A percentile compares a stretch with the other conserved stretches of the same genome.
These are phyloP conservation scores for Agaricus sinodeliciosus DNA, from an alignment of 768 basidiomycete genomes.

Conservation along the genomic window DNA sequence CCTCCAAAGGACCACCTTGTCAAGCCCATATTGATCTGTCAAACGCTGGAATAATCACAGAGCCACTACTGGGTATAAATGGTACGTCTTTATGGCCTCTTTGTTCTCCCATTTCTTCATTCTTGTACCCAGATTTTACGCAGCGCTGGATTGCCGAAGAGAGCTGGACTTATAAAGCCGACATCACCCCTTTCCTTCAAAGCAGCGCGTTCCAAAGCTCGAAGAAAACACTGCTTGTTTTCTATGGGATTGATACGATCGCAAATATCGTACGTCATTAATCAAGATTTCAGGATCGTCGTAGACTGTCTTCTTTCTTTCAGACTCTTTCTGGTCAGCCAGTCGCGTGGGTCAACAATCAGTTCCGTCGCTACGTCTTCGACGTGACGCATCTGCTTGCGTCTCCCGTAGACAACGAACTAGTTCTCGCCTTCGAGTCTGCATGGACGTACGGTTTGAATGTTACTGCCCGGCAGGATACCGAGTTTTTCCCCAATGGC, in stretches of 20 bases:
- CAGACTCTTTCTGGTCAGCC: constrained; percentile 46
- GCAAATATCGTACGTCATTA: constrained; percentile 40
- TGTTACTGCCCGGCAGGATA: constrained; percentile 41
- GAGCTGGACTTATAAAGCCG: constrained; percentile 55
- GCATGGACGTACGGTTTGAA: constrained; percentile 49
- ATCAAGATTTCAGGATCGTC: not conserved
- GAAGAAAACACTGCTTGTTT: constrained; percentile 37
- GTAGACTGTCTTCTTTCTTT: not conserved
- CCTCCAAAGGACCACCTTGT: constrained; percentile 39
- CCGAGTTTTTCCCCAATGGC: constrained; percentile 34
- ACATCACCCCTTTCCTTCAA: constrained; percentile 36
- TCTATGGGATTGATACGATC: constrained; percentile 52
- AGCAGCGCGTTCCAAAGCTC: constrained; percentile 14
- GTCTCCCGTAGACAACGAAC: constrained; percentile 30
- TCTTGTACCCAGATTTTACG: constrained; percentile 34
- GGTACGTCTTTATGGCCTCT: constrained; percentile 23
- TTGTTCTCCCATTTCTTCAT: not conserved
- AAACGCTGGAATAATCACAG: constrained; percentile 45
- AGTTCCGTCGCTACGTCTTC: constrained; percentile 48
- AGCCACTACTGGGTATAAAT: constrained; percentile 47
- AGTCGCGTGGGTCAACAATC: constrained; percentile 52
- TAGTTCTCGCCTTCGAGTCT: constrained; percentile 47
- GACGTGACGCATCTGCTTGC: constrained; percentile 40
- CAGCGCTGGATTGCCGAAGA: constrained; percentile 51
- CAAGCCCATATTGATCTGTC: constrained; percentile 49